Evolutionary conservation across 306 rosid species (phyloP), one percentile per base, ranked within the genome.

Genomic region (Dryas alaskensis): DNA sequence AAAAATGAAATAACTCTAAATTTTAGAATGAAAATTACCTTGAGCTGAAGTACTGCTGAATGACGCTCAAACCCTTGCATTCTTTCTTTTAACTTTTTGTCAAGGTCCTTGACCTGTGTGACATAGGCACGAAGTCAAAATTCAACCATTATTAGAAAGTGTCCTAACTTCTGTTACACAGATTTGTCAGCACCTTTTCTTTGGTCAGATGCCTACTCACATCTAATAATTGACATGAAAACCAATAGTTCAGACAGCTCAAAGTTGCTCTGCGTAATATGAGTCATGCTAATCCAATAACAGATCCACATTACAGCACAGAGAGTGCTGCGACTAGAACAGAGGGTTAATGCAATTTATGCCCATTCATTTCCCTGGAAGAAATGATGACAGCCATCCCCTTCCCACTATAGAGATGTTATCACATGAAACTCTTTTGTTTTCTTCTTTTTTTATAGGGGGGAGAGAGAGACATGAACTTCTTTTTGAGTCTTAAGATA

Each of bases 21-120:
- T 68, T 13, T 45, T 7, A 0, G n/a, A 66, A 47, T 45, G 49
- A 72, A 2, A 57, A 25, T 46, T 46, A 72, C 76, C 76, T 72
- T 72, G 58, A n/a, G 5, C 37, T 72, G 66, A 45, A 63, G 1
- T 46, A 47, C 31, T 4, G 37, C 67, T 40, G 60, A 60, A 37
- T 60, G 67, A 39, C 16, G 49, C 60, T 60, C 76, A 47, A 47
- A 49, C 60, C 47, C 68, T 48, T 45, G 76, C 7, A 37, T 61
- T 40, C 65, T 77, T 22, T 69, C 76, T 27, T 25, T 61, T 58
- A 77, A 61, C 58, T 60, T 61, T 70, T 77, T 60, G 58, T 69
- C 76, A 44, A 60, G 75, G 37, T 69, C 80, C 72, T 46, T 75
- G 9, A 69, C 55, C 80, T 69, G 70, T 10, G 60, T 59, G 50